Evolutionary conservation across 225 moss, liverwort and hornwort genomes (phyloP), one percentile per base, ranked within the genome.

Genomic region (Sphagnum contortum): DNA sequence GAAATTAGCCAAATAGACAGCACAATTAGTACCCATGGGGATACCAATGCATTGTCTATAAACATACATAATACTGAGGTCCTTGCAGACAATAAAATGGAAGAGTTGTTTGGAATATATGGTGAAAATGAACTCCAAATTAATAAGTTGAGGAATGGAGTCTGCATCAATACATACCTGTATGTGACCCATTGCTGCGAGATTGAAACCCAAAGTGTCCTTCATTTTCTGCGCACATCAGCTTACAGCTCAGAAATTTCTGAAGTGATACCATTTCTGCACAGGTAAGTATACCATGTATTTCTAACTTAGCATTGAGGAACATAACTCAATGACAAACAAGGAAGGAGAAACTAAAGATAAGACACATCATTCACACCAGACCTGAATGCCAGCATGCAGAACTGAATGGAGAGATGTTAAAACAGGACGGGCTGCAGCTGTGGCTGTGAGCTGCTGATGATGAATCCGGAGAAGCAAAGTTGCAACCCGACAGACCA

Each of bases 381-480:
- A 29, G 29, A 98, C 98, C 93, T 98, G 89, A 44, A 91, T 82
- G 68, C 91, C 83, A 57, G 68, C 63, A 64, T 93, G 90, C 51
- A 98, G 75, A 63, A 84, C 87, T 57, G 75, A 79, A 75, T 91
- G 91, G 55, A 98, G 93, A 49, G 89, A 73, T 45, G 79, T 81
- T 65, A 98, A 80, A 10, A 71, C 82, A 61, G 82, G 57, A 2
- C 91, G 83, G 48, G 98, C 89, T 61, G 91, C 82, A 44, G 78
- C 66, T 52, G 98, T 91, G 63, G 88, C 87, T 9, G 87, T 83
- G 70, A 98, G 89, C 76, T 93, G 98, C 49, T 91, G 89, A 83
- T 98, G 90, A 64, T 98, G 98, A 72, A 98, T 91, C 70, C 86
- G 84, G 13, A 93, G 73, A 13, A 98, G 87, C 75, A 88, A 79